Conservation (phyloP, 1,284 basidiomycete species). For the Fomitopsis betulina region DNA sequence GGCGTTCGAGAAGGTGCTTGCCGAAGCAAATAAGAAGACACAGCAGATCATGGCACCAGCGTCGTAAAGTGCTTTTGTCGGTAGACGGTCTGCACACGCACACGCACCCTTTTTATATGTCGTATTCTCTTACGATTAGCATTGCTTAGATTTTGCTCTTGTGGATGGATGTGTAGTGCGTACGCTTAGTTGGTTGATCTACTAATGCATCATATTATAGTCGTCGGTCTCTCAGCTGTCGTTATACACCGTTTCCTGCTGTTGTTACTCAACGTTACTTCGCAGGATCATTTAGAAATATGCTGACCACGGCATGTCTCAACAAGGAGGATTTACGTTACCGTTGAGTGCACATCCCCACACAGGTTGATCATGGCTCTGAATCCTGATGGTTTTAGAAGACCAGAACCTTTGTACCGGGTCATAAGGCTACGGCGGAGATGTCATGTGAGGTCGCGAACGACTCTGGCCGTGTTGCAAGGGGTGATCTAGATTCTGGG, state of each 20-base stretch:
- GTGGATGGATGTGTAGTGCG: neutral
- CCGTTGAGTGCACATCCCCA: too few species aligned
- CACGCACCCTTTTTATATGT: slow-evolving; percentile 11
- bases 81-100: slow-evolving; percentile 1
- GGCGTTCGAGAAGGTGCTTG: slow-evolving; percentile 66
- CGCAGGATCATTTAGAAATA: neutral
- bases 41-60: slow-evolving; percentile 68
- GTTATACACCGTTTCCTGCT: neutral
- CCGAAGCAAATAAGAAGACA: slow-evolving; percentile 67
- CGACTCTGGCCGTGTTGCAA: too few species aligned
- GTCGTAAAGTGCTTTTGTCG: slow-evolving; percentile 16
- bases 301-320: neutral
- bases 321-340: too few species aligned
- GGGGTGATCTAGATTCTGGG: neutral
- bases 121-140: slow-evolving; percentile 7
- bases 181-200: slow-evolving; percentile 6
- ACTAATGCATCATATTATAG: slow-evolving; percentile 8
- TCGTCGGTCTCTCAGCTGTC: neutral
- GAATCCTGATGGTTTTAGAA: too few species aligned
- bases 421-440: neutral
- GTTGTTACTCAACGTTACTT: too few species aligned
- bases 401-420: neutral
- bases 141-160: neutral
- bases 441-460: too few species aligned
- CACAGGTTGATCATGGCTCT: too few species aligned